These are phyloP conservation scores for Fusarium mangiferae DNA, from an alignment of 2,329 filamentous ascomycete genomes.

Conservation along the genomic window DNA sequence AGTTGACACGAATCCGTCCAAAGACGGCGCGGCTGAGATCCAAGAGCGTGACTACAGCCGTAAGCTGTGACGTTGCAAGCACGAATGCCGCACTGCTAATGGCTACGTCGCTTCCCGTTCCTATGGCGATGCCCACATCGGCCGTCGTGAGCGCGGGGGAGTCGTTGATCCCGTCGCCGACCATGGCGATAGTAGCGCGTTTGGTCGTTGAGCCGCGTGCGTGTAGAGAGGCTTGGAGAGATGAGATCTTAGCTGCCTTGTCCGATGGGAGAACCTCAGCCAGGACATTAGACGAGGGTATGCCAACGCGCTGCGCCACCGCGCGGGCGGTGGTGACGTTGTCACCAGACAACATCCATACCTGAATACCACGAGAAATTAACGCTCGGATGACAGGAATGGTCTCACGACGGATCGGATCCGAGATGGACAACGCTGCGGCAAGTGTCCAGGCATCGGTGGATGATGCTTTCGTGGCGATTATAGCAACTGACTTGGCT, in stretches of 20 bases:
- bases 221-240: slow-evolving; percentile 66
- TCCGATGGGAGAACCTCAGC: slow-evolving; percentile 87
- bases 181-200: slow-evolving; percentile 77
- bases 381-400: slow-evolving; percentile 71
- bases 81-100: slow-evolving; percentile 86
- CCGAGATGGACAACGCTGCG: slow-evolving; percentile 79
- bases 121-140: slow-evolving; percentile 86
- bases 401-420: slow-evolving; percentile 82
- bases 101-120: slow-evolving; percentile 84
- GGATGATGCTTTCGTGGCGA: slow-evolving; percentile 54
- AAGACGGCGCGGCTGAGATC: slow-evolving; percentile 78
- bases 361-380: slow-evolving; percentile 71
- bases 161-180: slow-evolving; percentile 92
- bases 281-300: slow-evolving; percentile 78
- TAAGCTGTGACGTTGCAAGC: slow-evolving; percentile 77
- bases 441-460: slow-evolving; percentile 61
- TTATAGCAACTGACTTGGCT: slow-evolving; percentile 72
- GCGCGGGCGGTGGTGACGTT: slow-evolving; percentile 86
- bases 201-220: slow-evolving; percentile 47
- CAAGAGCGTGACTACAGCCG: slow-evolving; percentile 77
- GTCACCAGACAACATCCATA: slow-evolving; percentile 95
- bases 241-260: slow-evolving; percentile 78
- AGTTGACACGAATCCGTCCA: slow-evolving; percentile 83
- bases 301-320: slow-evolving; percentile 80
- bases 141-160: slow-evolving; percentile 82